A percentile compares a stretch with the other conserved stretches of the same genome.
These are phyloP conservation scores for Nakaseomyces glabratus DNA, from an alignment of 1,139 yeast genomes.

Conservation along the genomic window DNA sequence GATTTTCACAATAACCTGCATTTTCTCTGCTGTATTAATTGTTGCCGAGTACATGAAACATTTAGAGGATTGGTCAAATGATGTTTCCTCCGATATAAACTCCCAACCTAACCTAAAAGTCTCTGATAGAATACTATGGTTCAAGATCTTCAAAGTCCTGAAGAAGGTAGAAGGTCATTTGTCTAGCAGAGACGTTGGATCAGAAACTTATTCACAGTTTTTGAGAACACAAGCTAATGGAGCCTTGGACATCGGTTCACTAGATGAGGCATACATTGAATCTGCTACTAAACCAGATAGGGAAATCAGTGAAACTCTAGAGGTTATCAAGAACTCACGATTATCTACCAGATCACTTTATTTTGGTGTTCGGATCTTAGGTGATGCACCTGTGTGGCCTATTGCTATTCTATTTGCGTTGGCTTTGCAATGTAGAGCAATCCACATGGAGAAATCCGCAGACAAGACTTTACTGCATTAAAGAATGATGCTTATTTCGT, in stretches of 20 bases:
- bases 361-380: conserved; percentile 62
- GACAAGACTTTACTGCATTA: conserved; percentile 3
- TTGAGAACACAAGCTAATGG: conserved; percentile 47
- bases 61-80: conserved; percentile 43
- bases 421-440: conserved; percentile 61
- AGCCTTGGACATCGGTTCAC: conserved; percentile 40
- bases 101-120: conserved; percentile 25
- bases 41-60: conserved; percentile 52
- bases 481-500: too few relatives aligned
- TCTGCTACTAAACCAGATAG: conserved; percentile 37
- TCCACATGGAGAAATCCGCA: conserved; percentile 15
- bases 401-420: conserved; percentile 69
- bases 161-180: conserved; percentile 49
- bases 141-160: conserved; percentile 35
- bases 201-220: conserved; percentile 44
- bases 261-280: conserved; percentile 38
- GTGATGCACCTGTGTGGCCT: conserved; percentile 85
- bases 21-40: conserved; percentile 50
- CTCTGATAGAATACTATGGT: conserved; percentile 34
- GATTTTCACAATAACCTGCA: conserved; percentile 60
- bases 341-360: conserved; percentile 52
- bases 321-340: conserved; percentile 39
- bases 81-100: conserved; percentile 21
- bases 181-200: conserved; percentile 36
- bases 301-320: conserved; percentile 35